Evolutionary conservation across 2,329 filamentous ascomycete genomes (phyloP), one percentile per base, ranked within the genome.

Genomic region (Fusarium nurragi): DNA sequence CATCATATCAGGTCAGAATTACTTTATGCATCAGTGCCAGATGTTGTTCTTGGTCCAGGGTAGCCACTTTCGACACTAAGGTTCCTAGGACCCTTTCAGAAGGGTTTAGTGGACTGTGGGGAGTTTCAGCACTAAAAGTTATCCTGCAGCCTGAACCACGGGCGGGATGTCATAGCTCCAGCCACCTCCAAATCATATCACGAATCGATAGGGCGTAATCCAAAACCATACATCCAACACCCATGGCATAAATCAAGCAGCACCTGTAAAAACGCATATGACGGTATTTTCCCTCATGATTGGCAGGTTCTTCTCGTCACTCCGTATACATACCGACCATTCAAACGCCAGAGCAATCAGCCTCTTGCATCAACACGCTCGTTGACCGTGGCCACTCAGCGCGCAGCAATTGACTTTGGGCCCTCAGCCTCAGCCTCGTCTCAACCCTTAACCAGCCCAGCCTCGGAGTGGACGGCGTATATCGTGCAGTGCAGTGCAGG

Each of bases 391-490:
- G 46, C 39, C 49, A 63, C 49, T 67, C 43, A 60, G 41, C 48
- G 19, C 18, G 5, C 39, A 59, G 45, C 22, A 53, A 48, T 59
- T 44, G 38, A 50, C 38, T 50, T 49, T 55, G 16, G n/a, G 32
- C 28, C 16, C 40, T 55, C 54, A 60, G 64, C 64, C 63, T 65
- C 39, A 58, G 58, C 60, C 60, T 65, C 43, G 48, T 25, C 23
- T 44, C 41, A 32, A 48, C n/a, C 41, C 26, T 38, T 26, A 36
- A 37, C 40, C 37, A 36, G 38, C 38, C 40, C 40, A 64, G 47
- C 53, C 59, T 38, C 32, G 30, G 30, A 53, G 14, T 54, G 43
- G 18, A 67, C 53, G 30, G 47, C 8, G 19, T 22, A 50, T 51
- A 25, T 40, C 39, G 46, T 59, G 45, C 48, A 60, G 46, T 18